phyloP scores from a whole-genome alignment of 164 flowering plant species.

The Cinnamomum micranthum region DNA sequence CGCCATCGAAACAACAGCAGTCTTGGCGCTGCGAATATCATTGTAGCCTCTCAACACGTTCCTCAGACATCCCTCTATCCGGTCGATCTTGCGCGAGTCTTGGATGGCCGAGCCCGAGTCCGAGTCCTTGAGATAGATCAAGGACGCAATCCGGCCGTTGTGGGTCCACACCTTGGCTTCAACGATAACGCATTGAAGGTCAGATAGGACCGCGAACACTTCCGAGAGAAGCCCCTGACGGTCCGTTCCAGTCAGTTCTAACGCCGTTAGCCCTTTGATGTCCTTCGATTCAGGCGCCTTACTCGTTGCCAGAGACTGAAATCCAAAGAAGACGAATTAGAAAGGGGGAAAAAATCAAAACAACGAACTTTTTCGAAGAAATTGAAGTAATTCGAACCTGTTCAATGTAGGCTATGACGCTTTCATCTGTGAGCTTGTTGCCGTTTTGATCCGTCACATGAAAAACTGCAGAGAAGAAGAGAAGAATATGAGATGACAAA shows the following conservation, averaged over 20 bases:
- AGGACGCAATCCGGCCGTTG: constrained; percentile 82
- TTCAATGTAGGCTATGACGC: constrained; percentile 57
- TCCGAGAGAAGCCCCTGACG: constrained; percentile 88
- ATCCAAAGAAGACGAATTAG: background rate
- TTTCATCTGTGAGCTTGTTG: constrained; percentile 61
- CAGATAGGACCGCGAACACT: constrained; percentile 83
- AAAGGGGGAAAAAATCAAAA: background rate
- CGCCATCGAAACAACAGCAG: constrained; percentile 39
- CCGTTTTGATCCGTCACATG: constrained; percentile 74
- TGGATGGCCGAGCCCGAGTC: constrained; percentile 59
- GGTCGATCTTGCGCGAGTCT: constrained; percentile 52
- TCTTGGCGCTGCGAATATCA: constrained; percentile 56
- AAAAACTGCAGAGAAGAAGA: constrained; percentile 41
- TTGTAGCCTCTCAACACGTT: constrained; percentile 68
- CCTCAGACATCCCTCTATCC: constrained; percentile 56
- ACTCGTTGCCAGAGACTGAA: constrained; percentile 66
- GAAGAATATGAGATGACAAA: background rate
- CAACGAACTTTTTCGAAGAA: background rate
- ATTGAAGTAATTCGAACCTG: constrained; percentile 37
- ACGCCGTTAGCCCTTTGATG: constrained; percentile 58
- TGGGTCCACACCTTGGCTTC: constrained; percentile 97
- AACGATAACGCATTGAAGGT: constrained; percentile 80
- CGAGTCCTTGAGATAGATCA: constrained; percentile 71
- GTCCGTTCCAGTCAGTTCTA: constrained; percentile 82
- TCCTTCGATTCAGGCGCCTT: constrained; percentile 16